Percentiles rank a stretch among this genome's conserved stretches.
Conservation (phyloP, 2,329 filamentous ascomycete species). For the Exophiala aquamarina region DNA sequence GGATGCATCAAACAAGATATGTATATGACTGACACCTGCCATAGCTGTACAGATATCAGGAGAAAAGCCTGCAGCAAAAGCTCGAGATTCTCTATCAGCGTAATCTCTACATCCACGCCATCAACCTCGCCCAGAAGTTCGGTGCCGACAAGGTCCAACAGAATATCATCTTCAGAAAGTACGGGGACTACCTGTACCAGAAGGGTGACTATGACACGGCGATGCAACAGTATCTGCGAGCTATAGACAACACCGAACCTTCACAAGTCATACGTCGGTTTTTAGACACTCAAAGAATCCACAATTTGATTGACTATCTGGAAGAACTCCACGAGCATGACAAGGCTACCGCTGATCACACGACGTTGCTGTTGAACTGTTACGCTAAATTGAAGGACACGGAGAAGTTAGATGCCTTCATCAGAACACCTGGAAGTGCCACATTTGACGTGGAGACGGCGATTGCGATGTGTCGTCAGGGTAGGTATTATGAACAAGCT, state of each 20-base stretch:
- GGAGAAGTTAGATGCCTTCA: slow-evolving; percentile 92
- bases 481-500: slow-evolving; percentile 94
- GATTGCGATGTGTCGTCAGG: slow-evolving; percentile 95
- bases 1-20: background rate
- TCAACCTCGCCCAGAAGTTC: slow-evolving; percentile 87
- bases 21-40: slow-evolving; percentile 32
- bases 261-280: slow-evolving; percentile 98
- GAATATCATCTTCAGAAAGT: slow-evolving; percentile 88
- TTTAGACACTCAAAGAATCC: slow-evolving; percentile 93
- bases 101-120: slow-evolving; percentile 87
- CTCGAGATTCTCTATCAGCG: slow-evolving; percentile 91
- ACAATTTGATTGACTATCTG: slow-evolving; percentile 94
- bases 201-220: slow-evolving; percentile 95
- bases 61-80: slow-evolving; percentile 86
- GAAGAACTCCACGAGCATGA: slow-evolving; percentile 95
- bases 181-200: slow-evolving; percentile 91
- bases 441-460: slow-evolving; percentile 97
- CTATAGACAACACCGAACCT: slow-evolving; percentile 93
- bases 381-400: slow-evolving; percentile 98
- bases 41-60: slow-evolving; percentile 81
- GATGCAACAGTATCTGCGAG: slow-evolving; percentile 98
- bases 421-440: slow-evolving; percentile 89
- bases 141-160: slow-evolving; percentile 78
- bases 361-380: slow-evolving; percentile 90
- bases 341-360: slow-evolving; percentile 91